Base-by-base conservation (phyloP, 2,329 filamentous ascomycete genomes). In the Aspergillus sp. region DNA sequence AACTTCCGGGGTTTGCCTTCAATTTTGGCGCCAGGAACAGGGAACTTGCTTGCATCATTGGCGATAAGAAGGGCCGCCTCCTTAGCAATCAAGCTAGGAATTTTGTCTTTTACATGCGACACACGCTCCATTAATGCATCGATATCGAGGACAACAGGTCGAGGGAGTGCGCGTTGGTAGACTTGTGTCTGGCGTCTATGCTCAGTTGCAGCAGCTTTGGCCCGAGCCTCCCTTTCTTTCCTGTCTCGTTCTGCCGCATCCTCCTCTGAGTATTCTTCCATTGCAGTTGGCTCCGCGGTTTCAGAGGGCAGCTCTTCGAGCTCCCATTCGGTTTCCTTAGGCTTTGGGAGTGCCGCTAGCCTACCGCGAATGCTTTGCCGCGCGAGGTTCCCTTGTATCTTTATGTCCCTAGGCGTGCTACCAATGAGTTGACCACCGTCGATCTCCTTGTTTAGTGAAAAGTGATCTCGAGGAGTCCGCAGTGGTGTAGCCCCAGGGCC, bases 251-350 rank as follows among this genome's bases (percentile, higher is more conserved):
- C 87, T 15, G 90, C 91, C 23, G 85, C 82, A 68, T 89, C 86
- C 72, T 89, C 87, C 67, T 85, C 84, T n/a, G 77, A 79, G 7
- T 83, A 69, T 52, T 87, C 81, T 45, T 82, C 78, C 2, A 73
- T 73, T 2, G 71, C 69, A 17, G 73, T 74, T 3, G 77, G 68
- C 65, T 95, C 90, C 60, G 84, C 79, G 62, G 89, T 82, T 62
- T 96, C 92, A 41, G 96, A 91, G 0, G 93, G 93, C 35, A 96
- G 78, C 71, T 78, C 76, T 64, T 97, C 93, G 46, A 98, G 85
- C 65, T 98, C 95, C 89, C 91, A 98, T 64, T 97, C 93, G 0
- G 87, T 89, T 69, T 96, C 91, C 70, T 96, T 97, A 0, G 95
- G 95, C 69, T 90, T 96, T 1, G 95, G 95, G 15, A 99, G 81